These are phyloP conservation scores for Fraxinus angustifolia DNA, from an alignment of 305 asterid species.

Conservation along the genomic window DNA sequence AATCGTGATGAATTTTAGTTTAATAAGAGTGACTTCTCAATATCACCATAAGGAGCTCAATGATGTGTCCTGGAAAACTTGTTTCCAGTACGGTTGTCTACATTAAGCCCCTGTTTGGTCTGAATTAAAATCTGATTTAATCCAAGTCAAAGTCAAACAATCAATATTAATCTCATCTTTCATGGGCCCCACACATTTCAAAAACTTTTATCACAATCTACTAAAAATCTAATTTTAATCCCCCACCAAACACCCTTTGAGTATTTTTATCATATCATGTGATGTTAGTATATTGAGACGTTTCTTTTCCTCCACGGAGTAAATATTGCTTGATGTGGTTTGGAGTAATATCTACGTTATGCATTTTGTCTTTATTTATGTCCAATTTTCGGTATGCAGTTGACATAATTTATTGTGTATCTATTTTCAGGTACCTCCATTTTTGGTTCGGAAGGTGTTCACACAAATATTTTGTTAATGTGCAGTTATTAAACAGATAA, in stretches of 20 bases:
- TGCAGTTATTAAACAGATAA: conserved; percentile 87
- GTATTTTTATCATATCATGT: neutral
- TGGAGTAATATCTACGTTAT: neutral
- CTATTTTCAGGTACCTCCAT: conserved; percentile 76
- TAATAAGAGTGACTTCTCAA: neutral
- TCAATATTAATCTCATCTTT: too few relatives aligned
- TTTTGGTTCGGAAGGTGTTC: conserved; percentile 79
- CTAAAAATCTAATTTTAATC: too few relatives aligned
- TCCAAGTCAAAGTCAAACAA: too few relatives aligned
- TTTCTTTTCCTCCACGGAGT: neutral
- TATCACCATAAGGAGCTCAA: neutral
- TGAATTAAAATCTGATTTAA: too few relatives aligned
- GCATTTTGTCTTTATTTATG: neutral
- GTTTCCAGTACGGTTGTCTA: neutral
- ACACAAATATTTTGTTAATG: conserved; percentile 86
- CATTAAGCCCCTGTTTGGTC: neutral
- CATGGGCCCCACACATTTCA: too few relatives aligned
- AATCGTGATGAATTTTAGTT: neutral
- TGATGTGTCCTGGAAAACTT: neutral
- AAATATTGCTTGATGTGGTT: conserved; percentile 3
- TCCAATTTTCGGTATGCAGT: neutral
- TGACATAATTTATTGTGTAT: conserved; percentile 12
- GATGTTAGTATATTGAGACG: neutral
- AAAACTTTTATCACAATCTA: too few relatives aligned
- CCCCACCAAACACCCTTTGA: too few relatives aligned